Conservation (phyloP, 2,329 filamentous ascomycete species). For the Aureobasidium uvarum region DNA sequence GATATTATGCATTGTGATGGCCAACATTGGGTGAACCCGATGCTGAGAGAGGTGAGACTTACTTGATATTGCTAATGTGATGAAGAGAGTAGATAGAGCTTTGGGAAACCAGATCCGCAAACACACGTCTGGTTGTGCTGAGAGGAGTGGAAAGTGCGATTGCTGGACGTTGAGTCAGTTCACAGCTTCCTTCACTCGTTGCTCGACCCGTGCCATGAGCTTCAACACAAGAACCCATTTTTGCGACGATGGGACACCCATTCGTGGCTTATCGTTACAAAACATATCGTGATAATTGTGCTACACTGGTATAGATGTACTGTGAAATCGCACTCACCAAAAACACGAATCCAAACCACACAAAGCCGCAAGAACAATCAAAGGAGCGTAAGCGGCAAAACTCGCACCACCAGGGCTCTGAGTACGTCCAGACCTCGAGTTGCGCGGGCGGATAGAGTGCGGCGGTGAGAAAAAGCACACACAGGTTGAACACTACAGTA, state of each 20-base stretch:
- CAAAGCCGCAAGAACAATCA: constrained; percentile 1
- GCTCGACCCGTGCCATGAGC: not conserved
- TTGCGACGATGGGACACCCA: not conserved
- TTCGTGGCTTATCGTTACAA: not conserved
- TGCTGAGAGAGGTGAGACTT: not conserved
- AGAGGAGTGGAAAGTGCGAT: not conserved
- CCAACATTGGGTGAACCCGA: not conserved
- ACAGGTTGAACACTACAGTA: constrained; percentile 13
- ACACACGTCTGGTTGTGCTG: not conserved
- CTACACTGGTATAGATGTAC: not conserved
- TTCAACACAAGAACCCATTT: not conserved
- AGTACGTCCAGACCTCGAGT: not conserved
- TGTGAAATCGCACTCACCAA: not conserved
- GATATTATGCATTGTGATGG: not conserved
- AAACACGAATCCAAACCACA: not conserved
- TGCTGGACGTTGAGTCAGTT: constrained; percentile 1
- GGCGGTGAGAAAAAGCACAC: not conserved
- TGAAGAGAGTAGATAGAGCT: not conserved
- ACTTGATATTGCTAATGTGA: not conserved
- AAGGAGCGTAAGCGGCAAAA: not conserved
- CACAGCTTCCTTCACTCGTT: not conserved
- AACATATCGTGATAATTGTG: not conserved
- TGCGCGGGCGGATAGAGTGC: not conserved
- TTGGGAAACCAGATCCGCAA: not conserved
- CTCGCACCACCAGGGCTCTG: not conserved